Evolutionary conservation across 2,329 filamentous ascomycete genomes (phyloP), one percentile per base, ranked within the genome.

Genomic region (Fusarium sp.): DNA sequence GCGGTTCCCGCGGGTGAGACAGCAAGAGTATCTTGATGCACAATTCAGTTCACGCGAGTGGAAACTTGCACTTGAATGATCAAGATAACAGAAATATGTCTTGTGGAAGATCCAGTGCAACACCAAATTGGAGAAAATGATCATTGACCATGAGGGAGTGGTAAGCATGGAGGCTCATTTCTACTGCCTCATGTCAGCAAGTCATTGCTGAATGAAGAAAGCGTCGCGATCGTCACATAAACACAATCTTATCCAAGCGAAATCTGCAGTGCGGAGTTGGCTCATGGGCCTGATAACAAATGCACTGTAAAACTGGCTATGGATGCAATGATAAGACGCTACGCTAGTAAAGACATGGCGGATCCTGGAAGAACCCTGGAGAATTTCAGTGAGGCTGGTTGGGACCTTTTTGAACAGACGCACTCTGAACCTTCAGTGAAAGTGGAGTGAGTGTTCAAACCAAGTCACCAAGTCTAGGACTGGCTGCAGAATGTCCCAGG

Each of bases 341-440:
- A 58, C n/a, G n/a, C n/a, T n/a, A n/a, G 41, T 43, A 39, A 37
- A 33, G 46, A 67, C 51, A 67, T 47, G 51, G 48, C 40, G 27
- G 67, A 70, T 55, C 64, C 70, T 62, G 56, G 53, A 35, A 57
- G 58, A 59, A 72, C 56, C 51, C 50, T 51, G 51, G 61, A 62
- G 71, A 72, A 70, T 49, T 47, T 43, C 55, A 53, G 56, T 64
- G 68, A 72, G 63, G 66, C 62, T 67, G 68, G 56, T 55, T 41
- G 55, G 61, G 60, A 40, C 44, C 40, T 33, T 52, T 61, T 65
- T 63, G 61, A 61, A 23, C 20, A 55, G 48, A 65, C 39, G 30
- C 44, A 39, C 22, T 46, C 39, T 52, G 33, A 46, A 54, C 54
- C 48, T 56, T 48, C 43, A 50, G 45, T 48, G 59, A 53, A 53